These are phyloP conservation scores for Salvia rosmarinus DNA, from an alignment of 257 asterid genomes.

Conservation along the genomic window DNA sequence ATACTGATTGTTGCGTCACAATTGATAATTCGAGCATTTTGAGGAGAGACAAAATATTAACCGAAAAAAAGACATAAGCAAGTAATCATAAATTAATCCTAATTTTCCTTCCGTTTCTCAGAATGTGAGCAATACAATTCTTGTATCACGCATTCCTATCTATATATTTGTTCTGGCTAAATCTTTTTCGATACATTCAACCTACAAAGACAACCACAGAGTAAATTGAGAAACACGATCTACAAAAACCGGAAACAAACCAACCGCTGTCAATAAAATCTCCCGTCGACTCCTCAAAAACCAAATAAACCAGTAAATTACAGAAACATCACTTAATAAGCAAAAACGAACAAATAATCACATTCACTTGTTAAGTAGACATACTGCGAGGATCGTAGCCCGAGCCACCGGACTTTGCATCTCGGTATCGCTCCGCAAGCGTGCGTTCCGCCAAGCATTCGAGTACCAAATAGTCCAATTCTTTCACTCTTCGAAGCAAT, in stretches of 20 bases:
- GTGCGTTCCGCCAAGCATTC: conserved; percentile 99
- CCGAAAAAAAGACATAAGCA: background rate
- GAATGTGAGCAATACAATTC: background rate
- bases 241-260: background rate
- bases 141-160: conserved; percentile 9
- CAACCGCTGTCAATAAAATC: background rate
- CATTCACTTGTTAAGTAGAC: conserved; percentile 32
- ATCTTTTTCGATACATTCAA: background rate
- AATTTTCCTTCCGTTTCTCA: background rate
- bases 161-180: background rate
- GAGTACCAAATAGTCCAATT: conserved; percentile 81
- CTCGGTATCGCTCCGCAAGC: conserved; percentile 81
- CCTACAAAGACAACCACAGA: background rate
- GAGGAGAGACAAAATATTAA: background rate
- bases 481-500: conserved; percentile 75
- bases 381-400: conserved; percentile 96
- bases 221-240: conserved; percentile 8
- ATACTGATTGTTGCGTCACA: background rate
- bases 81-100: background rate
- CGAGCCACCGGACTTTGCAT: conserved; percentile 66
- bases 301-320: conserved; percentile 6
- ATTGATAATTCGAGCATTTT: background rate
- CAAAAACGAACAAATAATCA: conserved; percentile 6
- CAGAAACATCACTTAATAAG: background rate
- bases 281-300: conserved; percentile 7